Evolutionary conservation across 2,329 filamentous ascomycete genomes (phyloP).

Genomic region (Fusarium nygamai): DNA sequence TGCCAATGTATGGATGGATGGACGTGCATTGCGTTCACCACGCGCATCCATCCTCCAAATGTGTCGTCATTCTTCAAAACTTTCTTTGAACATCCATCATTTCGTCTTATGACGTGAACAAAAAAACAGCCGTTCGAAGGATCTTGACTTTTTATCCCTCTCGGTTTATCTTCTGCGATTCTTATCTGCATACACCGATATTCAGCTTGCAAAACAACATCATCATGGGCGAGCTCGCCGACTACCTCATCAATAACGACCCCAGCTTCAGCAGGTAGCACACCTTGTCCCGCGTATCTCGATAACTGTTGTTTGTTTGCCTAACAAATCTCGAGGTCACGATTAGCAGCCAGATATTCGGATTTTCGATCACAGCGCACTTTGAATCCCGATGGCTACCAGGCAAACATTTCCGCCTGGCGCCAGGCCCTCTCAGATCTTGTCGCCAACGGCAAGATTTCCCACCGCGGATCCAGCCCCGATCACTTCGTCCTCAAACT

Average conservation of each 20-base stretch:
- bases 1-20: background rate
- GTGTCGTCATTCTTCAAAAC: conserved; percentile 28
- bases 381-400: conserved; percentile 86
- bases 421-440: conserved; percentile 77
- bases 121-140: background rate
- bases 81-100: conserved; percentile 1
- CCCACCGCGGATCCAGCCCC: conserved; percentile 52
- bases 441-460: conserved; percentile 67
- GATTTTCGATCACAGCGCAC: conserved; percentile 80
- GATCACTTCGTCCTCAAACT: conserved; percentile 64
- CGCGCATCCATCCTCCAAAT: conserved; percentile 11
- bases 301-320: background rate
- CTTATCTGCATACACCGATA: background rate
- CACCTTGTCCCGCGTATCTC: background rate
- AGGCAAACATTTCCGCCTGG: conserved; percentile 84
- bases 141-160: background rate
- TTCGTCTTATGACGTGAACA: background rate
- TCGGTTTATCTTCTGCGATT: background rate
- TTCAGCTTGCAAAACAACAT: background rate
- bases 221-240: conserved; percentile 73
- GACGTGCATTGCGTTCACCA: conserved; percentile 14
- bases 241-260: conserved; percentile 71
- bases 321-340: conserved; percentile 63
- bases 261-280: conserved; percentile 67
- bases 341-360: conserved; percentile 86